Evolutionary conservation across 805 yeast species (phyloP), one percentile per base, ranked within the genome.

Genomic region (Candida piceae): DNA sequence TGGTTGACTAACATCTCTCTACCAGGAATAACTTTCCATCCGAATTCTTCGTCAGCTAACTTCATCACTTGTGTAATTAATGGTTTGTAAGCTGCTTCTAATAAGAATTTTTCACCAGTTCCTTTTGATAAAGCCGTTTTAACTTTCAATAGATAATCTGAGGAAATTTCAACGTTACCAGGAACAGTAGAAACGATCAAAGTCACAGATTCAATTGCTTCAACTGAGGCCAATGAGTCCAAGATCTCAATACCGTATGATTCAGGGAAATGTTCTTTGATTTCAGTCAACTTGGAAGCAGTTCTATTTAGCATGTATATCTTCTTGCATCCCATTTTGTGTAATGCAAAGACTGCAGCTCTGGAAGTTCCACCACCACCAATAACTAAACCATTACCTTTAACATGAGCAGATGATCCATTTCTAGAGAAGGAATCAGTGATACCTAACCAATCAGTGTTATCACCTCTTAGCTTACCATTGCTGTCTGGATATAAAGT

Each of bases 281-380:
- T 66, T 1, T 71, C 79, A 16, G 58, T 55, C 35, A 87, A 66
- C 53, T 86, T 86, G 7, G 80, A 64, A 1, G 65, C 57, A 2
- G 96, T 87, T 58, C 97, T 78, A 66, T 89, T 90, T 40, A 85
- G 57, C 67, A 90, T 68, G 64, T 78, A 87, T 41, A 90, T 84
- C 48, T 69, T 77, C 16, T 64, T 49, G 59, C 94, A 86, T 3
- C 96, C 96, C 67, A 90, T 64, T 42, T 76, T 54, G 54, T 78
- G 74, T 46, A 93, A 69, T 1, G 98, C 97, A 58, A 75, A 88
- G 12, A 85, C 77, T 0, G 97, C 97, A 29, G 98, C 96, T 53
- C 96, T 74, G 1, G 96, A 80, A 18, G 99, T 89, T 30, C 99
- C 99, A 29, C 99, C 99, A 16, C 96, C 96, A 35, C 99, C 99